Evolutionary conservation across 2,329 filamentous ascomycete genomes (phyloP).

Genomic region (Verticillium nonalfalfae): DNA sequence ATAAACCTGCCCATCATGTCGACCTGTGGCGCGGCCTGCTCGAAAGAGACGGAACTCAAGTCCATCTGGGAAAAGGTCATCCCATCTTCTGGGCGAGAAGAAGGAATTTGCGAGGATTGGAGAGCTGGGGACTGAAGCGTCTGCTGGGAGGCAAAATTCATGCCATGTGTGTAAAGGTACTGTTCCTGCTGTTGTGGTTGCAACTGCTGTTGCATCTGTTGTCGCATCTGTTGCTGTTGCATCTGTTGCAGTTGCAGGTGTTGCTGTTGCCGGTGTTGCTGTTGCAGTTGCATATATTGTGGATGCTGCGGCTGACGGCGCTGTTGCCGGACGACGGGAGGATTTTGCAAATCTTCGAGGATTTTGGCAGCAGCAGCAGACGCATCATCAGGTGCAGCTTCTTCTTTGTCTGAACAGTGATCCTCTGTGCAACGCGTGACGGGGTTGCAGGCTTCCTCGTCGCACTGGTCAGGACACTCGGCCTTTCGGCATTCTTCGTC

Average conservation of each 20-base stretch:
- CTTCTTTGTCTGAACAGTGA: conserved; percentile 17
- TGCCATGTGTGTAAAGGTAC: too few relatives aligned
- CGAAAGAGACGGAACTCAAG: not conserved
- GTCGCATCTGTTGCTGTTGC: too few relatives aligned
- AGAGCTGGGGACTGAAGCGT: too few relatives aligned
- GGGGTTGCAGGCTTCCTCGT: conserved; percentile 30
- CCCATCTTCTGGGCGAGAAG: not conserved
- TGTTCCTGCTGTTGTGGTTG: too few relatives aligned
- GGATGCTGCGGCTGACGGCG: not conserved
- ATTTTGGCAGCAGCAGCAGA: not conserved
- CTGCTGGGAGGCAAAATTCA: too few relatives aligned
- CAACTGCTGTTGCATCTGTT: too few relatives aligned
- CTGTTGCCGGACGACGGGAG: not conserved
- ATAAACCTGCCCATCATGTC: not conserved
- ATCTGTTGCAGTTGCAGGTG: too few relatives aligned
- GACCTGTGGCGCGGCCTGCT: not conserved
- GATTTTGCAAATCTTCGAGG: not conserved
- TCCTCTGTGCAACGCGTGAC: conserved; percentile 26
- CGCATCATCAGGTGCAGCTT: not conserved
- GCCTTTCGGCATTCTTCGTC: conserved; percentile 28
- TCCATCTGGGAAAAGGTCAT: not conserved
- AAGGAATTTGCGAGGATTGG: not conserved
- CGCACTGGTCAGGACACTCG: conserved; percentile 28
- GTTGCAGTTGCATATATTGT: not conserved
- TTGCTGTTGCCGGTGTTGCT: too few relatives aligned